Percentiles rank a stretch among this genome's conserved stretches.
phyloP scores from a whole-genome alignment of 257 asterid species.

The Rhazya stricta region DNA sequence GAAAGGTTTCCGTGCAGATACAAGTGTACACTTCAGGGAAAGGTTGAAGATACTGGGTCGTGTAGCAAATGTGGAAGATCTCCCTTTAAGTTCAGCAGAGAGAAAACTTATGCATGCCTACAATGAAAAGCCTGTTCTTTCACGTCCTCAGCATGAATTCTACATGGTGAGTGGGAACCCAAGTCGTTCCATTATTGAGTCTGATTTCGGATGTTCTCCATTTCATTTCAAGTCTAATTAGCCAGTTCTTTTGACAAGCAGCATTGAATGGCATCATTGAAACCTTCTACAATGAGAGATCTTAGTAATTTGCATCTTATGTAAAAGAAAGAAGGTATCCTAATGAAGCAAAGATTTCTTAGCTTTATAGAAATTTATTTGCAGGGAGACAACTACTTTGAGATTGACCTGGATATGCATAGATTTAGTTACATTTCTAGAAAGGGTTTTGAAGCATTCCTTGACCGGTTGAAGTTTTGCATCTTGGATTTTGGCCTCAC shows the following conservation, averaged over 20 bases:
- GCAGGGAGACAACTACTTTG: constrained; percentile 87
- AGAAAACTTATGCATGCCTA: constrained; percentile 92
- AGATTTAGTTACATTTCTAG: constrained; percentile 86
- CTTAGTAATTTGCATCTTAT: not conserved
- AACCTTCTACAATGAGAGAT: not conserved
- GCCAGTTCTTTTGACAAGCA: not conserved
- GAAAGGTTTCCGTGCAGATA: constrained; percentile 70
- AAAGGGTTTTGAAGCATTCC: constrained; percentile 73
- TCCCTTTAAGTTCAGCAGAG: constrained; percentile 81
- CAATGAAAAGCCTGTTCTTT: constrained; percentile 95
- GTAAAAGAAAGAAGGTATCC: not conserved
- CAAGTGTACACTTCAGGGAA: constrained; percentile 69
- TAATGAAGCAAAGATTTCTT: not conserved
- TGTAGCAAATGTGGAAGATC: constrained; percentile 78
- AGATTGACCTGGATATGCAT: constrained; percentile 95
- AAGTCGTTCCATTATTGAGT: not conserved
- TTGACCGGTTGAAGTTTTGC: constrained; percentile 75
- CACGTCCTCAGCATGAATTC: constrained; percentile 95
- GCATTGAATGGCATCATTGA: not conserved
- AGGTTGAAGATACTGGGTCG: constrained; percentile 92
- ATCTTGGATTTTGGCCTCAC: constrained; percentile 85
- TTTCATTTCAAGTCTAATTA: not conserved
- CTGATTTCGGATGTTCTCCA: not conserved
- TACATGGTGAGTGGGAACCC: constrained; percentile 40
- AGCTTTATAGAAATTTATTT: constrained; percentile 1